Base-by-base conservation (phyloP, 352 stramenopile genomes). In the Albugo laibachii region DNA sequence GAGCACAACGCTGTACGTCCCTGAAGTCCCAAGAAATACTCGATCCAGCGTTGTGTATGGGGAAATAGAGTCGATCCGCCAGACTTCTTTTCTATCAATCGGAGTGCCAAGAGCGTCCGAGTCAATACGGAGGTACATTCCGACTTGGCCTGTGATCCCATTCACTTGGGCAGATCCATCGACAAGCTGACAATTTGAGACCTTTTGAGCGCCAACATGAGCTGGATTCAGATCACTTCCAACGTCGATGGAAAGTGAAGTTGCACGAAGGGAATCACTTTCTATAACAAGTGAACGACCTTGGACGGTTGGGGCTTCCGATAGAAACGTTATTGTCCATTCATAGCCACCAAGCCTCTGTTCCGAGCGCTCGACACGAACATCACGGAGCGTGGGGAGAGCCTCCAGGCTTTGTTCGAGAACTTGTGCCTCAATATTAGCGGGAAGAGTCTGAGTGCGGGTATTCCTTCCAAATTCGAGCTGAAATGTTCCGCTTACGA, bases 301-400 rank as follows among this genome's bases (percentile, higher is more conserved):
- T 69, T 80, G 3, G 58, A 56, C 42, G 0, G 69, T 55, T 8
- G 71, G 73, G 1, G 59, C 47, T 49, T 87, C 73, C 2, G 62
- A 63, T 2, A 79, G 24, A 52, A 89, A 92, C 15, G 75, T 86
- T 18, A 92, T 61, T 0, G 62, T 82, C 77, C 77, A 91, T 48
- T 80, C 56, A 47, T 75, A 91, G 0, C 77, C 77, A 13, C 64
- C 69, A 1, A 16, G 49, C 20, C 65, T 59, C 0, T 50, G 11
- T 3, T 53, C 41, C 0, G 77, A 88, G 2, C 78, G 69, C 45
- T 88, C 57, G 1, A 95, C 82, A 15, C 77, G 66, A 16, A 95
- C 81, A 39, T 59, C 67, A 2, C 81, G 75, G 18, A 92, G 47
- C 14, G 59, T 63, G 8, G 62, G 45, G 1, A 92, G 47, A 0